A percentile compares a stretch with the other conserved stretches of the same genome.
Conservation (phyloP, 352 stramenopile species). For the Thraustochytrium sp. region DNA sequence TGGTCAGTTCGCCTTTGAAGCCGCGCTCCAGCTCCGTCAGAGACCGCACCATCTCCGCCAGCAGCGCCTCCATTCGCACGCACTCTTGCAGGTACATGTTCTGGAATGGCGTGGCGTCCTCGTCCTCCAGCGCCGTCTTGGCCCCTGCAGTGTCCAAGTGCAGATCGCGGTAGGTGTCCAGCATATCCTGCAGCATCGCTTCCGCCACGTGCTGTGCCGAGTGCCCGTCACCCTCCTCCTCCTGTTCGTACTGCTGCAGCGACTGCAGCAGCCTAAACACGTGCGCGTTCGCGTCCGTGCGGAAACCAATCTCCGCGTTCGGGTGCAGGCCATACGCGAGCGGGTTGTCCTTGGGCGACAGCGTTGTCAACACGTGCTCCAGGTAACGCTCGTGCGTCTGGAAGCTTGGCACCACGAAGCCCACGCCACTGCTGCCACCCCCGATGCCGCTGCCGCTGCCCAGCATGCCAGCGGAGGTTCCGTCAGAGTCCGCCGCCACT, state of each 20-base stretch:
- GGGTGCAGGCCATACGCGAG: constrained; percentile 75
- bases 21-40: constrained; percentile 90
- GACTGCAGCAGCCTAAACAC: constrained; percentile 79
- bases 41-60: constrained; percentile 89
- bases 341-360: constrained; percentile 86
- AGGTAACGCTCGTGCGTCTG: constrained; percentile 70
- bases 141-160: constrained; percentile 95
- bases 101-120: constrained; percentile 61
- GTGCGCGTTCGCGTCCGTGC: constrained; percentile 86
- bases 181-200: constrained; percentile 76
- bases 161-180: constrained; percentile 90
- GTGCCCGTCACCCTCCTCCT: constrained; percentile 78
- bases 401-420: constrained; percentile 83
- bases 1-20: constrained; percentile 92
- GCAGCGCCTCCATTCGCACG: constrained; percentile 88
- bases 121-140: constrained; percentile 82
- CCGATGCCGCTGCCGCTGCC: not conserved
- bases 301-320: constrained; percentile 83
- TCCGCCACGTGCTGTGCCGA: constrained; percentile 19
- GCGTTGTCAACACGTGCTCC: constrained; percentile 66
- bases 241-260: constrained; percentile 65
- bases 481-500: too few species aligned
- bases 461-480: not conserved
- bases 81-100: constrained; percentile 98
- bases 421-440: constrained; percentile 47